Base-by-base conservation (phyloP, 305 asterid species). In the Nicotiana rustica region DNA sequence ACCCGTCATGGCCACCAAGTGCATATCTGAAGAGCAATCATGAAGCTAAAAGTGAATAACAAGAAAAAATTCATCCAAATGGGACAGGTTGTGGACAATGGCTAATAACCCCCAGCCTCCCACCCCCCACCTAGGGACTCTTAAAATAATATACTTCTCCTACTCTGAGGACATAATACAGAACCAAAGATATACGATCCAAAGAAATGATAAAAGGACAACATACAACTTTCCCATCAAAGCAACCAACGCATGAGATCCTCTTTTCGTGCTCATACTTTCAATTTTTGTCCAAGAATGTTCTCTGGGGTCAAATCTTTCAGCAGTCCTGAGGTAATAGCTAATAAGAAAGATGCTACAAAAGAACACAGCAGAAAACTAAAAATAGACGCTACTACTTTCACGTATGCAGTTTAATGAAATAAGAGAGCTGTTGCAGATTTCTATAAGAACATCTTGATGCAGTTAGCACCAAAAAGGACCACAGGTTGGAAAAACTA, bases 301-400 rank as follows among this genome's bases (percentile, higher is more conserved):
- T 84, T 95, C 97, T 83, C 98, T 87, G 65, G 97, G 97, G 85
- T 95, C 98, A 80, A 92, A 93, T 83, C 97, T 91, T 91, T 95
- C 97, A 70, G 95, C 97, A 85, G 96, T 87, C 88, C 98, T 95
- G 82, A 29, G 78, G 67, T 62, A 84, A 67, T 52, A 60, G 21
- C 57, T 7, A 64, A 80, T 69, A 61, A 44, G 62, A 29, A 78
- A 52, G 25, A 35, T 14, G 10, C 13, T 21, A 52, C 56, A 17
- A 18, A 67, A 78, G 35, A 62, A 61, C 10, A 19, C 4, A 52
- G 2, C 6, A 31, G 47, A 44, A 55, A 77, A 10, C 36, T 56
- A 31, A 65, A 17, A 41, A 35, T 4, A 21, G 36, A 18, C 18
- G 44, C 44, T 70, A 64, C 79, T 41, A 17, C 78, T 38, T 47